Evolutionary conservation across 202 grass and related monocot genomes (phyloP).

Genomic region (Carex arenaria): DNA sequence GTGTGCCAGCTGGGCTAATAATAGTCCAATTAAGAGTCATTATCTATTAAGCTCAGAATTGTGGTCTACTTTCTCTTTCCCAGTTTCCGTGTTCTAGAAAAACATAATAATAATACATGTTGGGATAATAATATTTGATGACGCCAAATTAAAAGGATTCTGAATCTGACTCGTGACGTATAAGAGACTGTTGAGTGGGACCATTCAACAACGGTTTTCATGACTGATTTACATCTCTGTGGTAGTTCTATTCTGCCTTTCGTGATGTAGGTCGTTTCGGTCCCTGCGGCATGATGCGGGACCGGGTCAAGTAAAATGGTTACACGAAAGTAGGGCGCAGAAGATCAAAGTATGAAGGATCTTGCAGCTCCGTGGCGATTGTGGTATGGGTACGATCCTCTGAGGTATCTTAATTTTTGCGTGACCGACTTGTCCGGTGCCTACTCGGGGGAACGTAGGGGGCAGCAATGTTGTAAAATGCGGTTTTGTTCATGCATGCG

Average conservation of each 20-base stretch:
- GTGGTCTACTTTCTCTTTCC: not conserved
- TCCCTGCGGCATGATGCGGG: no score
- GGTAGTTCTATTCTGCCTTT: not conserved
- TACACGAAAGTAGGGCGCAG: not conserved
- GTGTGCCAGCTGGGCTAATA: not conserved
- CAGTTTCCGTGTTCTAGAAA: not conserved
- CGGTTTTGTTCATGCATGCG: no score
- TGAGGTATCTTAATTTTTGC: no score
- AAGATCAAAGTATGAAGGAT: not conserved
- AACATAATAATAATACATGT: no score
- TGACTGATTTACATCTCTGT: not conserved
- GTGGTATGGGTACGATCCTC: no score
- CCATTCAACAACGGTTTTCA: not conserved
- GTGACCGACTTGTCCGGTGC: no score
- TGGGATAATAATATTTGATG: not conserved
- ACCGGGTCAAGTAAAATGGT: no score
- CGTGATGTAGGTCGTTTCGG: not conserved
- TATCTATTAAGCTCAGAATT: not conserved
- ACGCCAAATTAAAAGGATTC: not conserved
- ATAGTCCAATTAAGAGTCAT: not conserved
- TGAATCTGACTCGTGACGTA: not conserved
- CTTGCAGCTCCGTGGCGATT: not conserved
- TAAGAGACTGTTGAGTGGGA: not conserved
- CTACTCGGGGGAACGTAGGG: no score
- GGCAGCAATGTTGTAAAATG: no score